phyloP scores from a whole-genome alignment of 2,329 filamentous ascomycete species.

The Mariannaea elegans region DNA sequence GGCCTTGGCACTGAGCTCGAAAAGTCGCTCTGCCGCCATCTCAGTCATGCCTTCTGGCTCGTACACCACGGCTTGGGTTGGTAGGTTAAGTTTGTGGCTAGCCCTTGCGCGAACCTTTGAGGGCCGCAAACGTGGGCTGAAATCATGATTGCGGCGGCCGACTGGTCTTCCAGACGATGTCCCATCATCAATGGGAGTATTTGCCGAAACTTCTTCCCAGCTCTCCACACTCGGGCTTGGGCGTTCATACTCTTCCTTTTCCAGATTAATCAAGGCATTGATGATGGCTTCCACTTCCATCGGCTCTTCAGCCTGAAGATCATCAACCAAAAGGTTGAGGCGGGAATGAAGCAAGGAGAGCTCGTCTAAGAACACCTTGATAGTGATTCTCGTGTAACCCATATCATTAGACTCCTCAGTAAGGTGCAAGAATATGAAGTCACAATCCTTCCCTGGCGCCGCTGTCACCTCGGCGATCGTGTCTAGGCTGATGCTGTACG shows the following conservation, averaged over 20 bases:
- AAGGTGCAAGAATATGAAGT: constrained; percentile 88
- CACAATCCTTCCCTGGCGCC: constrained; percentile 88
- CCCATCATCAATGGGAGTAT: constrained; percentile 66
- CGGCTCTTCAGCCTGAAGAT: constrained; percentile 76
- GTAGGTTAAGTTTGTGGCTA: constrained; percentile 80
- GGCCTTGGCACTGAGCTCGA: constrained; percentile 91
- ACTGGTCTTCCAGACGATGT: constrained; percentile 52
- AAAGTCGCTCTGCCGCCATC: constrained; percentile 80
- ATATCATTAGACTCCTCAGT: constrained; percentile 69
- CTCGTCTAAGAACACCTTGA: constrained; percentile 94
- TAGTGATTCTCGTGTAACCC: constrained; percentile 77
- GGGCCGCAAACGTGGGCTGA: constrained; percentile 47
- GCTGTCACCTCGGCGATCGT: constrained; percentile 89
- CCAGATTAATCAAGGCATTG: constrained; percentile 77
- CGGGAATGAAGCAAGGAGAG: constrained; percentile 82
- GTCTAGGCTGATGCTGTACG: constrained; percentile 78
- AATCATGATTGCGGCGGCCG: constrained; percentile 44
- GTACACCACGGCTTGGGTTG: constrained; percentile 81
- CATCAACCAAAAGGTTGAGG: constrained; percentile 85
- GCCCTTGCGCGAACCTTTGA: constrained; percentile 47
- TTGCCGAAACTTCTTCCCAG: constrained; percentile 83
- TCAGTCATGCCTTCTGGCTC: constrained; percentile 83
- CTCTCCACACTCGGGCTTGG: constrained; percentile 81
- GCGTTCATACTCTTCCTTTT: constrained; percentile 66
- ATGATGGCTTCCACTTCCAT: constrained; percentile 76